Evolutionary conservation across 108 stramenopile species (phyloP).

Genomic region (Skeletonema grethae): DNA sequence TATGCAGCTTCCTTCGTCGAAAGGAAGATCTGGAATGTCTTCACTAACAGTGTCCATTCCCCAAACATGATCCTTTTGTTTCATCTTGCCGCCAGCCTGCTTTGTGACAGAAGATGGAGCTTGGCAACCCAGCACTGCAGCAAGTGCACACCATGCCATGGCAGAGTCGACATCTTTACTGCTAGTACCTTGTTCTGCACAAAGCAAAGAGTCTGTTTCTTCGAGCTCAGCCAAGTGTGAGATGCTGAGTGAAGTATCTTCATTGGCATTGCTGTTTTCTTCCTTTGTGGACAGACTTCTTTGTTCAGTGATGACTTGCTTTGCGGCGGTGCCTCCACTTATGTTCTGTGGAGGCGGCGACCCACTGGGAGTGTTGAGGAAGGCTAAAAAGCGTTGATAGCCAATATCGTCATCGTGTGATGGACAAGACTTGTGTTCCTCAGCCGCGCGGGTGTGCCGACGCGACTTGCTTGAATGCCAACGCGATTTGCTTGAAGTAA

Average conservation of each 20-base stretch:
- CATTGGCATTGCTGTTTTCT: neutral
- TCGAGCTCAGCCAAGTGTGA: neutral
- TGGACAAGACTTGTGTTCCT: neutral
- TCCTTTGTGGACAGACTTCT: neutral
- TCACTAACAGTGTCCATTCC: neutral
- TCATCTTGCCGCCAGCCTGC: neutral
- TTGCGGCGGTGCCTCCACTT: neutral
- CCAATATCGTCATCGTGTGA: neutral
- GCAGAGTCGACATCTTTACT: slow-evolving; percentile 7
- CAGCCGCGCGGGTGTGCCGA: neutral
- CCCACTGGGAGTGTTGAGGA: neutral
- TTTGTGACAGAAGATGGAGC: neutral
- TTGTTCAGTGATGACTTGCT: neutral
- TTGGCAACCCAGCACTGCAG: neutral
- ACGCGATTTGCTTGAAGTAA: neutral
- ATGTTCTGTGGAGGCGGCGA: neutral
- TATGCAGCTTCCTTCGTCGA: neutral
- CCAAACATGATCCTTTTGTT: neutral
- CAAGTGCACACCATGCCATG: neutral
- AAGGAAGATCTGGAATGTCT: neutral
- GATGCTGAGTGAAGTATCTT: neutral
- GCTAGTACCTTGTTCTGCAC: neutral
- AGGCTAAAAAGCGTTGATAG: neutral
- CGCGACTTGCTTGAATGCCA: neutral
- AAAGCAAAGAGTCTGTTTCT: neutral